Conservation (phyloP, 805 yeast species). For the Starmerella roubikii region DNA sequence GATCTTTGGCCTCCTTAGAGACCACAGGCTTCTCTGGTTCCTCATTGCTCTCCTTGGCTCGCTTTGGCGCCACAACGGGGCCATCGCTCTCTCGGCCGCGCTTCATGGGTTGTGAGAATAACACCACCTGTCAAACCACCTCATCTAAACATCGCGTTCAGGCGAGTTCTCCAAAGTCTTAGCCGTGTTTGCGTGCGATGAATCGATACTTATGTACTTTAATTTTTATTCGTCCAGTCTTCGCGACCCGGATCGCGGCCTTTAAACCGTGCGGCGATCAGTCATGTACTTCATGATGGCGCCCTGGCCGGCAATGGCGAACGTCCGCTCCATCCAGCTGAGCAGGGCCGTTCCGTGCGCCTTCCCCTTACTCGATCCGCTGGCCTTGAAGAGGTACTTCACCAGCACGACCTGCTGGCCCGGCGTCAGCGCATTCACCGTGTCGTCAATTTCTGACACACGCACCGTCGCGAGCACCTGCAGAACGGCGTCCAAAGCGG, state of each 20-base stretch:
- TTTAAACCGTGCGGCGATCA: slow-evolving; percentile 66
- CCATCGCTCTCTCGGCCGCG: slow-evolving; percentile 2
- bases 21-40: slow-evolving; percentile 4
- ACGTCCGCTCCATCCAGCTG: slow-evolving; percentile 85
- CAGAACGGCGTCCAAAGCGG: slow-evolving; percentile 43
- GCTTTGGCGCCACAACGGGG: slow-evolving; percentile 1
- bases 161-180: too few species aligned
- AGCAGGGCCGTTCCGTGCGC: slow-evolving; percentile 78
- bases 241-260: neutral
- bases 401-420: slow-evolving; percentile 66
- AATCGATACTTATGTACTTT: too few species aligned
- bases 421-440: slow-evolving; percentile 44
- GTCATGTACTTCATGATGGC: slow-evolving; percentile 75
- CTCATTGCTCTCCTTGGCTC: neutral
- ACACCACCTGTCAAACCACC: too few species aligned
- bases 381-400: slow-evolving; percentile 75
- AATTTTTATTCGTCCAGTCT: too few species aligned
- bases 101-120: slow-evolving; percentile 4
- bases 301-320: slow-evolving; percentile 74
- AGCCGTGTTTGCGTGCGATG: too few species aligned
- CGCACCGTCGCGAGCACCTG: slow-evolving; percentile 58
- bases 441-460: slow-evolving; percentile 48
- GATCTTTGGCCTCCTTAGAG: slow-evolving; percentile 4
- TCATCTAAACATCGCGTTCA: too few species aligned
- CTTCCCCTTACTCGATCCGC: slow-evolving; percentile 46